Conservation (phyloP, 106 monocot genomes). For the Acorus gramineus region DNA sequence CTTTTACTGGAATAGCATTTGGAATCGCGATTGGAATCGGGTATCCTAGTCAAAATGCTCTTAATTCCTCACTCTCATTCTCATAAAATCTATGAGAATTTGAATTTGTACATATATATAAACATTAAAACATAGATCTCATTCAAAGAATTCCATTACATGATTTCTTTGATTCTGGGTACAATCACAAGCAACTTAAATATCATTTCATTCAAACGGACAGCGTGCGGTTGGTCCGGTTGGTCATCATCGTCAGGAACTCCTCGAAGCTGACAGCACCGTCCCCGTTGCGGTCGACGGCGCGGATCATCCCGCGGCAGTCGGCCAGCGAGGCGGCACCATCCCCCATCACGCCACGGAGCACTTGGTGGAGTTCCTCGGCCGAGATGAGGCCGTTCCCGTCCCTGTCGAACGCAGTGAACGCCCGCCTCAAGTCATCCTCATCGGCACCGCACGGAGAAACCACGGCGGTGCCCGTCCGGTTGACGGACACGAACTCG, state of each 20-base stretch:
- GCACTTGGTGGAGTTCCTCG: background rate
- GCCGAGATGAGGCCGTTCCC: background rate
- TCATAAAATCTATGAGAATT: no score
- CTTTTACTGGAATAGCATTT: no score
- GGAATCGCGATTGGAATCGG: no score
- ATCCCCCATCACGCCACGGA: background rate
- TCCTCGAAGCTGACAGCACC: background rate
- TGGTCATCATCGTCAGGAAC: constrained; percentile 4
- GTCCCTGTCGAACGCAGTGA: background rate
- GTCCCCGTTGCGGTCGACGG: constrained; percentile 1
- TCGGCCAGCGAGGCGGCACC: background rate
- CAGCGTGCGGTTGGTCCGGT: background rate
- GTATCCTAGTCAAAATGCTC: no score
- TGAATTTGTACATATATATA: no score
- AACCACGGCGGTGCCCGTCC: background rate
- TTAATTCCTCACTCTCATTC: no score
- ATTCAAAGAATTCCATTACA: no score
- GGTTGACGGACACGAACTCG: background rate
- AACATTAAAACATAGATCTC: no score
- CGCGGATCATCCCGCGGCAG: background rate
- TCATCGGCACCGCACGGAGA: background rate
- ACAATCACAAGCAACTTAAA: no score
- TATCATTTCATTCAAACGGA: no score
- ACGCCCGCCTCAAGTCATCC: constrained; percentile 1
- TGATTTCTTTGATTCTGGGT: no score